Evolutionary conservation across 2,329 filamentous ascomycete genomes (phyloP).

Genomic region (Paraconiothyrium sp.): DNA sequence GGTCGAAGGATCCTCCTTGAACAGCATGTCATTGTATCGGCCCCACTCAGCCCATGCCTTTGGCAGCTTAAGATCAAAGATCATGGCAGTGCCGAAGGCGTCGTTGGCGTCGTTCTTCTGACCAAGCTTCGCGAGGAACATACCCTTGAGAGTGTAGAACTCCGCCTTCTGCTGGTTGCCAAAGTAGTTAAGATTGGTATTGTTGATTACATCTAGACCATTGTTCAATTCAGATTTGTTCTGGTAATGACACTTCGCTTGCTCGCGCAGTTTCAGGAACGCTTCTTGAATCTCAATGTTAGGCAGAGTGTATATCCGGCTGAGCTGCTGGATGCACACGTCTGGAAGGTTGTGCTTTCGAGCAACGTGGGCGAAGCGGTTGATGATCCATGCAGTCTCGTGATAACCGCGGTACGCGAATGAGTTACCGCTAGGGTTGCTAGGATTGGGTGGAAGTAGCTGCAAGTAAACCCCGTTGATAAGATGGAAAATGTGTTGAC

Average conservation of each 20-base stretch:
- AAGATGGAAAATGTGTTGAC: slow-evolving; percentile 97
- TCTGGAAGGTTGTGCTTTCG: slow-evolving; percentile 96
- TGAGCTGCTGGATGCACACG: slow-evolving; percentile 96
- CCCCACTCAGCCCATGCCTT: slow-evolving; percentile 99
- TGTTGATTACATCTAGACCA: slow-evolving; percentile 98
- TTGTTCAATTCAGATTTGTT: slow-evolving; percentile 91
- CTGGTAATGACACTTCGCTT: slow-evolving; percentile 98
- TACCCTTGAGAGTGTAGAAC: slow-evolving; percentile 98
- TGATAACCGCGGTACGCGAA: slow-evolving; percentile 98
- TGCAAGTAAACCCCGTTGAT: slow-evolving; percentile 95
- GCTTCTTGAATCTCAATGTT: slow-evolving; percentile 99
- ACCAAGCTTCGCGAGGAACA: slow-evolving; percentile 95
- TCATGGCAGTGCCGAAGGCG: slow-evolving; percentile 92
- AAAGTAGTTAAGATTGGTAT: slow-evolving; percentile 99
- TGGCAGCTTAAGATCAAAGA: slow-evolving; percentile 92
- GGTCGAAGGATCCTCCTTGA: slow-evolving; percentile 88
- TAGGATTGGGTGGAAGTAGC: slow-evolving; percentile 78
- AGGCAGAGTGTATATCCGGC: slow-evolving; percentile 96
- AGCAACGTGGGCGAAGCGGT: slow-evolving; percentile 96
- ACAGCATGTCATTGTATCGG: slow-evolving; percentile 95
- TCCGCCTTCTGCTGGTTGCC: slow-evolving; percentile 95
- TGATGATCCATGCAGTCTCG: slow-evolving; percentile 99
- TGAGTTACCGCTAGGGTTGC: slow-evolving; percentile 84
- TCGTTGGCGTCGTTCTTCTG: slow-evolving; percentile 92
- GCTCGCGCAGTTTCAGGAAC: slow-evolving; percentile 97